phyloP scores from a whole-genome alignment of 2,329 filamentous ascomycete species.

The Cercospora citrullina region DNA sequence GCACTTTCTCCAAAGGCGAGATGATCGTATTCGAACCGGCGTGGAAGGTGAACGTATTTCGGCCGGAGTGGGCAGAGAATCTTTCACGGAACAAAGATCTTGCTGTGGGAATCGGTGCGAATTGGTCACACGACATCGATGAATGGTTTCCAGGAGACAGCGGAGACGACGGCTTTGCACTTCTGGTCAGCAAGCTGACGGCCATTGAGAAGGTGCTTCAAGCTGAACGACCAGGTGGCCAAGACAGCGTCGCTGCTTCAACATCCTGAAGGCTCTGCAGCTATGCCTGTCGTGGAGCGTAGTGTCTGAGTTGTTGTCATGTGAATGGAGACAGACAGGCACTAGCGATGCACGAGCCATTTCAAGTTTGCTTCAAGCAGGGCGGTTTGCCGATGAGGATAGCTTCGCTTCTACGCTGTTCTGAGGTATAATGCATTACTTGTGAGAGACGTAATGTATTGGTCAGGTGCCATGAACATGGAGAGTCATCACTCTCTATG shows the following conservation, averaged over 20 bases:
- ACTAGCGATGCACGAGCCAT: background rate
- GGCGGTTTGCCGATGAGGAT: background rate
- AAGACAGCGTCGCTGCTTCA: background rate
- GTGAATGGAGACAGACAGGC: background rate
- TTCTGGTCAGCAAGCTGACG: constrained; percentile 34
- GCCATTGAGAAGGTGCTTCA: constrained; percentile 26
- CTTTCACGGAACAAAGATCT: constrained; percentile 35
- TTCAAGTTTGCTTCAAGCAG: background rate
- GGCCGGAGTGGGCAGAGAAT: constrained; percentile 34
- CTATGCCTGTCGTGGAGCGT: background rate
- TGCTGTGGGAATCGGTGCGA: constrained; percentile 29
- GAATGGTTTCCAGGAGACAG: constrained; percentile 36
- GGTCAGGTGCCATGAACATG: background rate
- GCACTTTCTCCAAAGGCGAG: constrained; percentile 7
- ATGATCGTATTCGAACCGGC: constrained; percentile 27
- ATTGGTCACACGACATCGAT: constrained; percentile 33
- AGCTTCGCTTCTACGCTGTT: background rate
- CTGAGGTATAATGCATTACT: background rate
- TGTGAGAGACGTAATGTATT: background rate
- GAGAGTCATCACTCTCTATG: background rate
- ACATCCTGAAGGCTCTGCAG: background rate
- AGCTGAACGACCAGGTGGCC: background rate
- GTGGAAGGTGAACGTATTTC: constrained; percentile 36
- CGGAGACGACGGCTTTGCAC: constrained; percentile 30
- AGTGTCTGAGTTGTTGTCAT: background rate